These are phyloP conservation scores for Trichoderma erinaceum DNA, from an alignment of 495 filamentous ascomycete genomes.

Conservation along the genomic window DNA sequence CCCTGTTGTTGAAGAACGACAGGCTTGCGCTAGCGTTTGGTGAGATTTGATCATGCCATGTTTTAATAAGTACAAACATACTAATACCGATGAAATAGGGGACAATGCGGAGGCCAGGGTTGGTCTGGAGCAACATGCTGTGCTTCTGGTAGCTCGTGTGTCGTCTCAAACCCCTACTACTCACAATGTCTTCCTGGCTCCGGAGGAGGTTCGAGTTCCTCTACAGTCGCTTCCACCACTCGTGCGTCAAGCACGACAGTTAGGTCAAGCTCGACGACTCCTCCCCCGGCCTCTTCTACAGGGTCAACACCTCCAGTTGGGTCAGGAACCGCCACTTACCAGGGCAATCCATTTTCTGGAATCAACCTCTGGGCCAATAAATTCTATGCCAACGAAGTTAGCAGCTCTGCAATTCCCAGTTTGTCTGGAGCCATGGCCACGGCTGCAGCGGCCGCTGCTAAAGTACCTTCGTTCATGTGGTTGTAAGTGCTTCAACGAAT, in stretches of 20 bases:
- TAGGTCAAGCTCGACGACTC: conserved; percentile 17
- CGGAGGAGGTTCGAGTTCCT: conserved; percentile 9
- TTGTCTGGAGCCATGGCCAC: conserved; percentile 33
- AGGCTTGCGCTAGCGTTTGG: conserved; percentile 20
- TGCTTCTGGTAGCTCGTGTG: conserved; percentile 29
- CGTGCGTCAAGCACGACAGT: background rate
- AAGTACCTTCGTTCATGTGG: conserved; percentile 53
- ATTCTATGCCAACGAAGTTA: conserved; percentile 46
- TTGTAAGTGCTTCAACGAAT: conserved; percentile 36
- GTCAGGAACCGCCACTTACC: conserved; percentile 20
- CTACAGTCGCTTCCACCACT: background rate
- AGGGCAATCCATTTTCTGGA: conserved; percentile 42
- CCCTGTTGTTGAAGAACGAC: conserved; percentile 23
- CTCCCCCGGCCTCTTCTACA: conserved; percentile 20
- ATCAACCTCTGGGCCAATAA: conserved; percentile 44
- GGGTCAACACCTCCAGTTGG: background rate
- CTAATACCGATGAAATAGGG: conserved; percentile 18
- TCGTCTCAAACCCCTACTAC: conserved; percentile 34
- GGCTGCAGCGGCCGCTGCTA: conserved; percentile 43
- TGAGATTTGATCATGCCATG: conserved; percentile 9
- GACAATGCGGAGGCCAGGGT: conserved; percentile 38
- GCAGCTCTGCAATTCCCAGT: conserved; percentile 38
- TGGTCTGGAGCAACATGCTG: conserved; percentile 40
- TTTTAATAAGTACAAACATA: background rate
- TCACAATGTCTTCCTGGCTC: conserved; percentile 30